phyloP scores from a whole-genome alignment of 2,329 filamentous ascomycete genomes.

The Pestalotiopsis sp. region DNA sequence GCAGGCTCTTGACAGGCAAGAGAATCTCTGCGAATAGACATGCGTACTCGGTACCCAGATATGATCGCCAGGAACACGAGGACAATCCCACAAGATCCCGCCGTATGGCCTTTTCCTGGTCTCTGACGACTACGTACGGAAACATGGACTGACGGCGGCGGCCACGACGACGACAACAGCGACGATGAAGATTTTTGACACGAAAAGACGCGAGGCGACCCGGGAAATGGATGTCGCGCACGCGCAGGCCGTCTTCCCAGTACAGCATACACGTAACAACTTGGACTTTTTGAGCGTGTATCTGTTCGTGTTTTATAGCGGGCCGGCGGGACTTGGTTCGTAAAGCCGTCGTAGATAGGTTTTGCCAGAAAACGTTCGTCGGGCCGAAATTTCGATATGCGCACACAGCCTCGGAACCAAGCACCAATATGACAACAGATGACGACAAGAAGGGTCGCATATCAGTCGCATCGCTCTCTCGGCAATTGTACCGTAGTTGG shows the following conservation, averaged over 20 bases:
- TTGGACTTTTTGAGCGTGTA: background rate
- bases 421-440: background rate
- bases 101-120: background rate
- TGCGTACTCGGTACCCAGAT: background rate
- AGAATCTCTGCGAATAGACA: background rate
- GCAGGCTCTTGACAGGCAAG: too few species aligned
- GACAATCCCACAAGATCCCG: background rate
- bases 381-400: slow-evolving; percentile 7
- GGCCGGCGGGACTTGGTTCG: background rate
- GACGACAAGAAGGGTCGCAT: slow-evolving; percentile 4
- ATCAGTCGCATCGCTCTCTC: background rate
- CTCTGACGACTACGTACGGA: background rate
- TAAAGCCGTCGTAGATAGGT: background rate
- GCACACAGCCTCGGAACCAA: slow-evolving; percentile 4
- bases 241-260: background rate
- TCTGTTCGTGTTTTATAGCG: background rate
- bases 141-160: background rate
- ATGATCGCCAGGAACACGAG: background rate
- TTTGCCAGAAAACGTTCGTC: background rate
- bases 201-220: background rate
- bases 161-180: background rate
- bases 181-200: background rate
- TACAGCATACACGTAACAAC: background rate
- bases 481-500: background rate
- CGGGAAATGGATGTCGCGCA: background rate